A percentile compares a stretch with the other conserved stretches of the same genome.
Evolutionary conservation across 2,329 filamentous ascomycete genomes (phyloP).

Genomic region (Fusarium anthophilum): DNA sequence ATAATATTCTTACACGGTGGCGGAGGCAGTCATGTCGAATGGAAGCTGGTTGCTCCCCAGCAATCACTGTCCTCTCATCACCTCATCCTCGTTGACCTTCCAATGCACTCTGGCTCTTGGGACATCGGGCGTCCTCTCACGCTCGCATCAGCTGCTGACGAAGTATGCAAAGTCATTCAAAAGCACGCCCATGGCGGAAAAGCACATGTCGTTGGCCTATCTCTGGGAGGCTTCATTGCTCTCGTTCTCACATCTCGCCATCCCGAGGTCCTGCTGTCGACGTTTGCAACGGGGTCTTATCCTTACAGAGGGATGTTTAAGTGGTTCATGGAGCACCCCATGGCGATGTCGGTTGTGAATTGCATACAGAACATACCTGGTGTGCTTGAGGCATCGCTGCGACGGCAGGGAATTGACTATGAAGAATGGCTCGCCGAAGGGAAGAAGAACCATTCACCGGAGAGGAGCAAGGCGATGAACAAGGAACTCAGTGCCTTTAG

Average conservation of each 20-base stretch:
- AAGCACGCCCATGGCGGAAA: constrained; percentile 45
- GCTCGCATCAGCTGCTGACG: not conserved
- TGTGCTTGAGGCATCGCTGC: not conserved
- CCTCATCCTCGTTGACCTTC: constrained; percentile 19
- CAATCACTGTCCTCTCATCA: not conserved
- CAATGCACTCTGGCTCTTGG: constrained; percentile 20
- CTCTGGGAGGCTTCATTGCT: constrained; percentile 36
- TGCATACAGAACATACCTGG: not conserved
- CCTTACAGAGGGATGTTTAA: constrained; percentile 15
- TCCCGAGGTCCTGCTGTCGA: not conserved
- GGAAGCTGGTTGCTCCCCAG: constrained; percentile 5
- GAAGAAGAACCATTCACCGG: constrained; percentile 14
- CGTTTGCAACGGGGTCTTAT: constrained; percentile 10
- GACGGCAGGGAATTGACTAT: constrained; percentile 18
- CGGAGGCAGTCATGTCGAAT: constrained; percentile 11
- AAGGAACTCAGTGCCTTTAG: not conserved
- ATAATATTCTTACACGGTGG: constrained; percentile 10
- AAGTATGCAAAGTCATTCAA: constrained; percentile 47
- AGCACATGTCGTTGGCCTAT: constrained; percentile 54
- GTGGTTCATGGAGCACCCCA: constrained; percentile 16
- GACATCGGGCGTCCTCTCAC: not conserved
- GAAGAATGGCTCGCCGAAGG: constrained; percentile 13
- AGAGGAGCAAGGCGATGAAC: not conserved
- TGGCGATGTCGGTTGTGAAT: not conserved
- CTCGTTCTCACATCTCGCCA: constrained; percentile 2